phyloP scores from a whole-genome alignment of 2,329 filamentous ascomycete species.

The Botrytis fabae region DNA sequence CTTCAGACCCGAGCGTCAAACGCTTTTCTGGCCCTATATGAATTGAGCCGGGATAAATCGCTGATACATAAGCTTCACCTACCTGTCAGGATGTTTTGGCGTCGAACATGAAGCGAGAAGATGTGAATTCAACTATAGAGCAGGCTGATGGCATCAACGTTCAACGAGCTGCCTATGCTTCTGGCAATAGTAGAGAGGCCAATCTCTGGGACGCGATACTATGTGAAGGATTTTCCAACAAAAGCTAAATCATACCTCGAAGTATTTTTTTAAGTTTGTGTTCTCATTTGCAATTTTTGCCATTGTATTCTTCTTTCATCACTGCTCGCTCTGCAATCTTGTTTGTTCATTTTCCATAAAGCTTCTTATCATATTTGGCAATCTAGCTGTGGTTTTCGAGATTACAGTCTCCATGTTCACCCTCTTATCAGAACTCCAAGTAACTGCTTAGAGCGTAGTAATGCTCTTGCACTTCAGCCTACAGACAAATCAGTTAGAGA shows the following conservation, averaged over 20 bases:
- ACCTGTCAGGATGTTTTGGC: background rate
- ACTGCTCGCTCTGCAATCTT: background rate
- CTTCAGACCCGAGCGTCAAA: background rate
- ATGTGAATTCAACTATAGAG: background rate
- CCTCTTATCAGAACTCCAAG: background rate
- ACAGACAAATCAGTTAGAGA: background rate
- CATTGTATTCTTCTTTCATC: background rate
- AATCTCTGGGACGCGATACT: background rate
- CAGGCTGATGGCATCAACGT: background rate
- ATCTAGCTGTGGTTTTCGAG: background rate
- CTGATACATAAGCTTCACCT: background rate
- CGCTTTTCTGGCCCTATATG: background rate
- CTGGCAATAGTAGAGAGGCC: background rate
- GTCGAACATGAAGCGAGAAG: background rate
- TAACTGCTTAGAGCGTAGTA: background rate
- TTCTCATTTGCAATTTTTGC: background rate
- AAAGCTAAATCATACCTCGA: background rate
- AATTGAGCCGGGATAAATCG: background rate
- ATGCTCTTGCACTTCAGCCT: background rate
- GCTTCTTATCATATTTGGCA: background rate
- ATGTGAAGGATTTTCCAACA: background rate
- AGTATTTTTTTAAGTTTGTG: background rate
- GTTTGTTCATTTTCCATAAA: background rate
- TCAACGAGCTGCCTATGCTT: background rate
- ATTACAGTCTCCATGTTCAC: background rate